Conservation (phyloP, 2,329 filamentous ascomycete species). For the Hypoxylon sp. region DNA sequence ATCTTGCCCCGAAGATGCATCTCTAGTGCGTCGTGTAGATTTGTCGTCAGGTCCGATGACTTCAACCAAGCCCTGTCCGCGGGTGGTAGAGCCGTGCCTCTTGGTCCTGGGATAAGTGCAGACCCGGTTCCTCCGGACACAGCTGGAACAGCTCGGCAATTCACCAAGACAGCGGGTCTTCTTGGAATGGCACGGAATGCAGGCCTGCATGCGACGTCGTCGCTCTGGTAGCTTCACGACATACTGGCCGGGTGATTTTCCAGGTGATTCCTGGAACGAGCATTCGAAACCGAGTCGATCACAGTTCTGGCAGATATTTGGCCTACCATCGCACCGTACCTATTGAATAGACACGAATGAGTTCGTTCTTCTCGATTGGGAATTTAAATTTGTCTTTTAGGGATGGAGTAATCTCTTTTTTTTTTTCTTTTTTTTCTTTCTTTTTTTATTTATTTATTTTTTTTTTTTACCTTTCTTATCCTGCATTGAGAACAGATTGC, state of each 20-base stretch:
- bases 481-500: constrained; percentile 50
- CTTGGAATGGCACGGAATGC: constrained; percentile 50
- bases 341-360: constrained; percentile 9
- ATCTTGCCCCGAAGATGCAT: constrained; percentile 16
- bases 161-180: constrained; percentile 52
- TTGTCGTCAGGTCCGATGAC: constrained; percentile 1
- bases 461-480: constrained; percentile 47
- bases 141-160: constrained; percentile 50
- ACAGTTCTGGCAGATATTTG: constrained; percentile 52
- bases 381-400: neutral
- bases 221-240: constrained; percentile 48
- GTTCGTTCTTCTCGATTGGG: neutral
- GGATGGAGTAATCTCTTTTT: neutral
- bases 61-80: constrained; percentile 2
- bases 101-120: constrained; percentile 47
- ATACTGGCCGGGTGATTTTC: constrained; percentile 44
- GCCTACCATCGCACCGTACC: constrained; percentile 52
- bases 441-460: too few species aligned
- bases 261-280: constrained; percentile 51
- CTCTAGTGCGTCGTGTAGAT: constrained; percentile 1
- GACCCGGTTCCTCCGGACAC: constrained; percentile 45
- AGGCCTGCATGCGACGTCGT: constrained; percentile 51
- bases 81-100: constrained; percentile 23
- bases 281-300: constrained; percentile 53
- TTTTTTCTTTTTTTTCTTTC: constrained; percentile 47